Conservation (phyloP, 768 basidiomycete species). For the Arthromyces matolae region DNA sequence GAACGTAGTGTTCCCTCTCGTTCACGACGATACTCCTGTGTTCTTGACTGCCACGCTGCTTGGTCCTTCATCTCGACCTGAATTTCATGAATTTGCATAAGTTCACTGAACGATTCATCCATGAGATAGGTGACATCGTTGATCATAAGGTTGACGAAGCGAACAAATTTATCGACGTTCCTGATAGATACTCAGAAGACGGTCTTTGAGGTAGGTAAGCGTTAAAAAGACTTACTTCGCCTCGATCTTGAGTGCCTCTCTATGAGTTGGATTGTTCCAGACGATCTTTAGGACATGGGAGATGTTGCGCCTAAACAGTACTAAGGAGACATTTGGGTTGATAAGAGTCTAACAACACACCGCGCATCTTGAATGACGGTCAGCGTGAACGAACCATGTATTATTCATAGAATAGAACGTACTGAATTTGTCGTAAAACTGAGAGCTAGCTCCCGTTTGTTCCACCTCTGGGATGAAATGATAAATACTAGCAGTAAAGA, state of each 20-base stretch:
- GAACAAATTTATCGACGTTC: conserved; percentile 89
- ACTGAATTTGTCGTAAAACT: conserved; percentile 99
- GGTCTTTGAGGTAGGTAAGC: neutral
- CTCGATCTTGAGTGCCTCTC: conserved; percentile 79
- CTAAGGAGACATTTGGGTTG: too few species aligned
- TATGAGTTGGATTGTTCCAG: conserved; percentile 88
- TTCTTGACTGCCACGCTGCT: conserved; percentile 61
- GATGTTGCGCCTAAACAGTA: conserved; percentile 89
- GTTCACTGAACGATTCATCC: conserved; percentile 90
- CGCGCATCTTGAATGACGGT: conserved; percentile 11
- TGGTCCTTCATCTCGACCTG: conserved; percentile 81
- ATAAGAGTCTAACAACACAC: too few species aligned
- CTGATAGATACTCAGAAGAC: conserved; percentile 31
- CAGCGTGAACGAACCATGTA: too few species aligned
- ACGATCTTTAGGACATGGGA: conserved; percentile 83
- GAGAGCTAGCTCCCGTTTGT: conserved; percentile 94
- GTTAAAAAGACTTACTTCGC: conserved; percentile 49
- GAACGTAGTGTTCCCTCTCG: conserved; percentile 71
- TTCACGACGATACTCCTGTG: conserved; percentile 77
- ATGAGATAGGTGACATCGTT: conserved; percentile 98
- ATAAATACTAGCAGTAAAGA: neutral
- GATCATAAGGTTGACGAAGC: conserved; percentile 96
- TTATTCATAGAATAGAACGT: too few species aligned
- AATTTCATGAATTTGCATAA: conserved; percentile 84
- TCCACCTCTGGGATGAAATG: conserved; percentile 72